A percentile compares a stretch with the other conserved stretches of the same genome.
These are phyloP conservation scores for Aaosphaeria arxii DNA, from an alignment of 2,329 filamentous ascomycete species.

Conservation along the genomic window DNA sequence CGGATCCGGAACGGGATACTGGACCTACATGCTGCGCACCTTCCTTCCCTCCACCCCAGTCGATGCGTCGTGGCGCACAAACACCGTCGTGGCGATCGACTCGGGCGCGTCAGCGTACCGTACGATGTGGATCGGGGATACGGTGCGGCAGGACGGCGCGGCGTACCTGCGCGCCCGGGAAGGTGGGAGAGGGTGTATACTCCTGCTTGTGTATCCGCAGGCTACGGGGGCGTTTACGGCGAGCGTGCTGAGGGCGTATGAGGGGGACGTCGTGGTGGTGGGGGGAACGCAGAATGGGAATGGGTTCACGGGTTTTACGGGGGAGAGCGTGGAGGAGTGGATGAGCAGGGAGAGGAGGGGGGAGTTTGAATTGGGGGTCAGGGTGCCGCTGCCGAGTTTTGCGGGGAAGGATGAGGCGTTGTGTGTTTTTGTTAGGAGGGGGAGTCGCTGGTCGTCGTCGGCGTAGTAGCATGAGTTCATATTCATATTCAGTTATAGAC, in stretches of 20 bases:
- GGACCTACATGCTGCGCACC: slow-evolving; percentile 69
- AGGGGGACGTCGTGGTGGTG: slow-evolving; percentile 64
- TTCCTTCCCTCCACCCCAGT: slow-evolving; percentile 51
- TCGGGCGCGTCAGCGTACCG: slow-evolving; percentile 67
- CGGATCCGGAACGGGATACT: slow-evolving; percentile 72
- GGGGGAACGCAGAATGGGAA: slow-evolving; percentile 73
- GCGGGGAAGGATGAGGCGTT: slow-evolving; percentile 74
- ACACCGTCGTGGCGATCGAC: slow-evolving; percentile 41
- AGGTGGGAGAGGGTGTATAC: slow-evolving; percentile 52
- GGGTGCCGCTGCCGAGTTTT: slow-evolving; percentile 70
- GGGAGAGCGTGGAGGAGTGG: slow-evolving; percentile 64
- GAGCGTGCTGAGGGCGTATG: slow-evolving; percentile 58
- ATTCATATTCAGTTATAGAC: background rate
- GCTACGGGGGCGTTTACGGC: slow-evolving; percentile 66
- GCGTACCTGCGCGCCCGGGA: slow-evolving; percentile 47
- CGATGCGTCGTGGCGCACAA: background rate
- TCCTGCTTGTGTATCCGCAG: slow-evolving; percentile 72
- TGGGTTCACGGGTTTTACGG: slow-evolving; percentile 68
- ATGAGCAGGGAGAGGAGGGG: slow-evolving; percentile 55
- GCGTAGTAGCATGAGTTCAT: background rate
- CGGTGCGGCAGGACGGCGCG: slow-evolving; percentile 58
- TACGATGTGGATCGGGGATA: slow-evolving; percentile 67
- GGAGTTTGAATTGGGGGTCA: slow-evolving; percentile 59
- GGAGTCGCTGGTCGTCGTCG: background rate
- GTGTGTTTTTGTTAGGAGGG: slow-evolving; percentile 57